Evolutionary conservation across 352 stramenopile genomes (phyloP).

Genomic region (Globisporangium irregulare): DNA sequence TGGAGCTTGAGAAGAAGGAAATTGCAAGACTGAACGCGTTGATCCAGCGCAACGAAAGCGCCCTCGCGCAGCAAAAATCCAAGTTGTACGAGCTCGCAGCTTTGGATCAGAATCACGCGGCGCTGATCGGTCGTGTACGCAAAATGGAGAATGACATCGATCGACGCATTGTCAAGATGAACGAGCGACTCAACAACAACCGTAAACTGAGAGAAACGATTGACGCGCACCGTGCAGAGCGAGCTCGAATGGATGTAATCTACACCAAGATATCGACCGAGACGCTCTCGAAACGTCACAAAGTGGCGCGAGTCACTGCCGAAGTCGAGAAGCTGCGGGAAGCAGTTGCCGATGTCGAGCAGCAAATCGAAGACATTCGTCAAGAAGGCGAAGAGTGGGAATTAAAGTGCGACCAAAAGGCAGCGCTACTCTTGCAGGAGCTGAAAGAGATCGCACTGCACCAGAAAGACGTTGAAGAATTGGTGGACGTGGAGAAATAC

Average conservation of each 20-base stretch:
- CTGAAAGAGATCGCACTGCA: conserved; percentile 64
- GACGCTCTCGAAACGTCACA: conserved; percentile 51
- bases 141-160: conserved; percentile 86
- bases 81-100: conserved; percentile 75
- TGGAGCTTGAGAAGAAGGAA: conserved; percentile 77
- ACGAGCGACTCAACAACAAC: conserved; percentile 72
- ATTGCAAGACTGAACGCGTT: conserved; percentile 56
- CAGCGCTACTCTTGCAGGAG: conserved; percentile 54
- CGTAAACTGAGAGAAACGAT: conserved; percentile 58
- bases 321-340: conserved; percentile 59
- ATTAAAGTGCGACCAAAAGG: conserved; percentile 47
- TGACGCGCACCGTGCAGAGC: conserved; percentile 66
- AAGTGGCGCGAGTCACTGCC: conserved; percentile 35
- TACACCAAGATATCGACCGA: conserved; percentile 74
- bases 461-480: conserved; percentile 51
- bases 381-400: conserved; percentile 64
- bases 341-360: conserved; percentile 50
- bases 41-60: conserved; percentile 64
- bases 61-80: conserved; percentile 61
- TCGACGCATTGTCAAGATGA: conserved; percentile 79
- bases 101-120: conserved; percentile 65
- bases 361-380: conserved; percentile 56
- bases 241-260: conserved; percentile 67
- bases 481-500: conserved; percentile 55
- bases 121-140: conserved; percentile 56